A percentile compares a stretch with the other conserved stretches of the same genome.
Conservation (phyloP, 306 rosid species). For the Cucurbita ficifolia region DNA sequence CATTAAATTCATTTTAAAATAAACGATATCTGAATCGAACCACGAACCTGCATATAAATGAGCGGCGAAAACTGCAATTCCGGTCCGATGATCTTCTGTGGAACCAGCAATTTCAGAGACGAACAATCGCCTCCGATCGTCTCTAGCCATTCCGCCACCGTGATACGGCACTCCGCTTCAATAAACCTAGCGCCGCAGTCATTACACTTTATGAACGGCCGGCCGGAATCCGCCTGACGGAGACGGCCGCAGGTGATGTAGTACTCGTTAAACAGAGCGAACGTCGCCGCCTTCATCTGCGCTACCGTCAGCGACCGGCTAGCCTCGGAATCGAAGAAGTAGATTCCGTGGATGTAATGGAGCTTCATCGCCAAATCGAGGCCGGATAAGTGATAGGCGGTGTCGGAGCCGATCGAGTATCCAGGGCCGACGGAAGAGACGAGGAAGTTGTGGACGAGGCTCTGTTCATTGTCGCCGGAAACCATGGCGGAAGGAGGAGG, state of each 20-base stretch:
- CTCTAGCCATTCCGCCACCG: slow-evolving; percentile 42
- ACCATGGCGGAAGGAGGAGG: slow-evolving; percentile 21
- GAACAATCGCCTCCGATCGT: slow-evolving; percentile 23
- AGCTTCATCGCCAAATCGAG: slow-evolving; percentile 78
- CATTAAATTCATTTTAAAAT: too few relatives aligned
- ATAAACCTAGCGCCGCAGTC: slow-evolving; percentile 67
- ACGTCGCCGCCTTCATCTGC: slow-evolving; percentile 33
- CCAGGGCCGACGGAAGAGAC: slow-evolving; percentile 67
- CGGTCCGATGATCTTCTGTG: slow-evolving; percentile 66
- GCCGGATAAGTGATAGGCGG: slow-evolving; percentile 19
- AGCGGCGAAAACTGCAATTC: slow-evolving; percentile 64
- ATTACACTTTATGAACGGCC: slow-evolving; percentile 67
- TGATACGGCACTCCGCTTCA: slow-evolving; percentile 43
- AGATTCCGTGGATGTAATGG: slow-evolving; percentile 51
- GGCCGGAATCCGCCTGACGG: slow-evolving; percentile 42
- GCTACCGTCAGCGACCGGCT: not conserved
- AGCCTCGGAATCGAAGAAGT: slow-evolving; percentile 25
- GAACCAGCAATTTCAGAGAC: slow-evolving; percentile 24
- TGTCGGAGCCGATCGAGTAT: slow-evolving; percentile 12
- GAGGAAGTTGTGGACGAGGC: slow-evolving; percentile 23
- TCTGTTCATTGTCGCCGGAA: slow-evolving; percentile 1
- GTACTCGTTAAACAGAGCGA: slow-evolving; percentile 19
- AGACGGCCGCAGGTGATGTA: slow-evolving; percentile 43
- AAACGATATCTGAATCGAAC: not conserved
- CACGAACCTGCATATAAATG: slow-evolving; percentile 43